Evolutionary conservation across 345 rosid species (phyloP), one percentile per base, ranked within the genome.

Genomic region (Boechera stricta): DNA sequence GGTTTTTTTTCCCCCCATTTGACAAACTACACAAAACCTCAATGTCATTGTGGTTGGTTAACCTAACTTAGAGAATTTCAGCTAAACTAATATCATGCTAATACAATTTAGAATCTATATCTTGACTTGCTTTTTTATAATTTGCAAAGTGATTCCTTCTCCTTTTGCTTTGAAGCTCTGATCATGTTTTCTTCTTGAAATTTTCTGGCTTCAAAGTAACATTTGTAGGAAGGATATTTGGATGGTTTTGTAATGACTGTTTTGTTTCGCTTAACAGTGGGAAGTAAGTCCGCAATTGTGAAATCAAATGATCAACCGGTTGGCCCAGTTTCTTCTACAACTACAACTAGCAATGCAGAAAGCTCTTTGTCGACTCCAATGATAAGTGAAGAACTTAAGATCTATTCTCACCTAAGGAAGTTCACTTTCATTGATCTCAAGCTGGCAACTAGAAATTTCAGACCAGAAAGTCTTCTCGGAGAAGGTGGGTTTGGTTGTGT

Each of bases 401-500:
- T 90, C 81, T 90, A 96, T 77, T 88, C 98, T 64, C 91, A 84
- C 72, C 75, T 92, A 13, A 84, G 94, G 78, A 89, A 94, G 75
- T 94, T 94, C 69, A 33, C 89, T 79, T 94, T 94, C 83, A 88
- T 85, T 83, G 98, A 94, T 84, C 95, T 94, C 26, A 94, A 92
- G 87, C 67, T 88, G 68, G 98, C 98, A 31, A 94, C 98, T 74
- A 85, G 98, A 77, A 94, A 94, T 85, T 94, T 94, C 82, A 92
- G 95, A 86, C 97, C 94, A 0, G 98, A 94, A 77, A 90, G 97
- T 83, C 97, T 94, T 54, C 97, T 94, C 29, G 98, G 98, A 0
- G 97, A 94, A 86, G 98, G 98, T 69, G 98, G 98, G n/a, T 94
- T 94, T 82, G 98, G 98, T 69, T 92, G 97, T 69, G 98, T 94